These are phyloP conservation scores for Tetrastigma voinierianum DNA, from an alignment of 164 flowering plant genomes.

Conservation along the genomic window DNA sequence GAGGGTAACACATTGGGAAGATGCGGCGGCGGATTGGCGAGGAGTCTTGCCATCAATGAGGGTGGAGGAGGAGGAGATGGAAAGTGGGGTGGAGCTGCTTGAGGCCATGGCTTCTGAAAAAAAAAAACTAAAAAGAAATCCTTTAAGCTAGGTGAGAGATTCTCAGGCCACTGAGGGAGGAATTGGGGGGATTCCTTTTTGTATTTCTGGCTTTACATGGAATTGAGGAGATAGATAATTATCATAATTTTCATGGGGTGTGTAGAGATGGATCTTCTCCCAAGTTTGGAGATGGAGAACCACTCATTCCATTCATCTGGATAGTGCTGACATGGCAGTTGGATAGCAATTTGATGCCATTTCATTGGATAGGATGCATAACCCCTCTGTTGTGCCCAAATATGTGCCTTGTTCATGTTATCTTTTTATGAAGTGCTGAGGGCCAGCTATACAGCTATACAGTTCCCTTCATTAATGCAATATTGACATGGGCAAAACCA, in stretches of 20 bases:
- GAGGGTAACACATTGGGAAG: constrained; percentile 54
- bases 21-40: constrained; percentile 40
- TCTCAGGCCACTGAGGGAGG: constrained; percentile 3
- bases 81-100: constrained; percentile 44
- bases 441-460: no score
- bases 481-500: no score
- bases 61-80: constrained; percentile 54
- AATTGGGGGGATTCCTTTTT: not conserved
- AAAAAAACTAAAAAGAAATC: no score
- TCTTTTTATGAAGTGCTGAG: not conserved
- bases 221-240: constrained; percentile 7
- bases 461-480: no score
- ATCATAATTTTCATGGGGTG: constrained; percentile 2
- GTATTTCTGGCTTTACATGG: not conserved
- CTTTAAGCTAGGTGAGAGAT: not conserved
- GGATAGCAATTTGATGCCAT: constrained; percentile 34
- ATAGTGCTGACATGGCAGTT: constrained; percentile 32
- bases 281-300: constrained; percentile 12
- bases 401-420: not conserved
- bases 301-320: constrained; percentile 29
- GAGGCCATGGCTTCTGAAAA: constrained; percentile 37
- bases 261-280: constrained; percentile 20
- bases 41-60: constrained; percentile 54
- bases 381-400: constrained; percentile 3
- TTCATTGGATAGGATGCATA: constrained; percentile 17